Percentiles rank a stretch among this genome's conserved stretches.
phyloP scores from a whole-genome alignment of 75 land plant genomes.

The Adiantum capillusveneris region DNA sequence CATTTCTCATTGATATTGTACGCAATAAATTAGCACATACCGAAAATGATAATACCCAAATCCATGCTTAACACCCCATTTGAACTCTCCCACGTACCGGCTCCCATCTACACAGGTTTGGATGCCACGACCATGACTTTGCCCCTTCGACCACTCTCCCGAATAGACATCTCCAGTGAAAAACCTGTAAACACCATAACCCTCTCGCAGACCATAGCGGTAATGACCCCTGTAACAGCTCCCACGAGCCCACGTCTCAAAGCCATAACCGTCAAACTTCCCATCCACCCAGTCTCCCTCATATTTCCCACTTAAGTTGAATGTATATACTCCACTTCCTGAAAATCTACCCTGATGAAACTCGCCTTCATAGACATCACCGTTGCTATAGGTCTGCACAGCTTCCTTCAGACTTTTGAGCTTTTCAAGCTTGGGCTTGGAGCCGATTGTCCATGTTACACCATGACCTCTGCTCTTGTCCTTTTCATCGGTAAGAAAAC shows the following conservation, averaged over 20 bases:
- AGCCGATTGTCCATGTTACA: constrained; percentile 61
- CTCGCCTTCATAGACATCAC: constrained; percentile 68
- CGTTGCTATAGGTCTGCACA: constrained; percentile 56
- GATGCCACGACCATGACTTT: constrained; percentile 72
- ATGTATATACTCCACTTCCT: constrained; percentile 67
- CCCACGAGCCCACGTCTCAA: constrained; percentile 76
- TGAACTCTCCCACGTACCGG: constrained; percentile 70
- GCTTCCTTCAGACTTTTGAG: constrained; percentile 21
- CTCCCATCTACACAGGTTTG: constrained; percentile 80
- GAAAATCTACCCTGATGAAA: constrained; percentile 60
- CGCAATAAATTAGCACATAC: too few species aligned
- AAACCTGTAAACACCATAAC: constrained; percentile 65
- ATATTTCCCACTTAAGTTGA: constrained; percentile 59
- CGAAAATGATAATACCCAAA: constrained; percentile 70
- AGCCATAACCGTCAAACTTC: constrained; percentile 75
- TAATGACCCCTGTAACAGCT: constrained; percentile 70
- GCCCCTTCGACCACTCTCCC: constrained; percentile 74
- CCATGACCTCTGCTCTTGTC: background rate
- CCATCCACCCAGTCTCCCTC: constrained; percentile 80
- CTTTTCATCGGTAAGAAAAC: background rate
- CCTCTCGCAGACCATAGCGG: constrained; percentile 57
- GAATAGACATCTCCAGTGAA: constrained; percentile 73
- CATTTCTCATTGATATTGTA: too few species aligned
- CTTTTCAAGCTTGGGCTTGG: constrained; percentile 23
- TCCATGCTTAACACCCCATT: constrained; percentile 74